Evolutionary conservation across 2,329 filamentous ascomycete species (phyloP).

Genomic region (Exserohilum rostratum): DNA sequence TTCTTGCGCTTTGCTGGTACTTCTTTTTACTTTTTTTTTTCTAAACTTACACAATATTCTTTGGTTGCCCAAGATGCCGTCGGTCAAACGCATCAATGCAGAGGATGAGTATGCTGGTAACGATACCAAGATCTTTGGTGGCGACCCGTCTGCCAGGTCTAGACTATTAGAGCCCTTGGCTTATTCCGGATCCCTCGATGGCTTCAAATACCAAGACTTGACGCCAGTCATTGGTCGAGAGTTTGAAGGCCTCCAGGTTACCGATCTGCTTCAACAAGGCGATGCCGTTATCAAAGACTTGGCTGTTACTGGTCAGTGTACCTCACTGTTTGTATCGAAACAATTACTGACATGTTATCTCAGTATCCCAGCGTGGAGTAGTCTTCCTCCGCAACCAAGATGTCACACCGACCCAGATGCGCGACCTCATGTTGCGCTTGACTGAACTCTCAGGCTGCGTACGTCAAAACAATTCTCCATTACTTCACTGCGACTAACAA

Average conservation of each 20-base stretch:
- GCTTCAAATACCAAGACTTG: constrained; percentile 47
- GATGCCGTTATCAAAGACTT: constrained; percentile 49
- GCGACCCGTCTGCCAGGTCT: constrained; percentile 29
- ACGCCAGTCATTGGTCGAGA: constrained; percentile 60
- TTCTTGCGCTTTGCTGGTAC: not conserved
- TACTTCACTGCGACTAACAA: constrained; percentile 4
- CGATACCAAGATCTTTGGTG: constrained; percentile 23
- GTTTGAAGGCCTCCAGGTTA: constrained; percentile 48
- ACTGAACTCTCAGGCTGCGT: constrained; percentile 62
- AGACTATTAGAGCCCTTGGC: constrained; percentile 27
- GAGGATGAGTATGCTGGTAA: constrained; percentile 6
- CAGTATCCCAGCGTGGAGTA: constrained; percentile 71
- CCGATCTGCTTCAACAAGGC: constrained; percentile 39
- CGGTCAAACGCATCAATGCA: constrained; percentile 21
- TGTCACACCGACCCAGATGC: constrained; percentile 64
- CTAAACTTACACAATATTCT: not conserved
- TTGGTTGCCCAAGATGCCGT: constrained; percentile 25
- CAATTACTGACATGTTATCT: not conserved
- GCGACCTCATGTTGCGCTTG: constrained; percentile 66
- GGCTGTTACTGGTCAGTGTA: constrained; percentile 62
- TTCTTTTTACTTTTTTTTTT: not conserved
- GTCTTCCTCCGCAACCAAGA: constrained; percentile 72
- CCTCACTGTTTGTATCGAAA: not conserved
- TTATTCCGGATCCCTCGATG: constrained; percentile 34
- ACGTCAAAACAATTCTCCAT: constrained; percentile 52